These are phyloP conservation scores for Canavalia ensiformis DNA, from an alignment of 306 rosid species.

Conservation along the genomic window DNA sequence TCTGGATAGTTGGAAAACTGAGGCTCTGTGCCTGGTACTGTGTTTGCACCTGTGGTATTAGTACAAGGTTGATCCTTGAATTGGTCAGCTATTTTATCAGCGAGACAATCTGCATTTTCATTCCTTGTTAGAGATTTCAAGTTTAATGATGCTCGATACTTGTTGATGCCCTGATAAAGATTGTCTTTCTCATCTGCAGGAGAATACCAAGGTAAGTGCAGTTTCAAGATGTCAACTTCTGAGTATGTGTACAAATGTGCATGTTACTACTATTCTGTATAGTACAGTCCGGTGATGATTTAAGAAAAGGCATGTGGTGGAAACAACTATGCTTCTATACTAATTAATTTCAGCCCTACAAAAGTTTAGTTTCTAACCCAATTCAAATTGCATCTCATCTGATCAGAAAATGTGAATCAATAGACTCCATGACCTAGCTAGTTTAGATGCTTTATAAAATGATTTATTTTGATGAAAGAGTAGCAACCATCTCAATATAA, in stretches of 20 bases:
- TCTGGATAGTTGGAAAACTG: constrained; percentile 74
- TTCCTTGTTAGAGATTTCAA: constrained; percentile 64
- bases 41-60: constrained; percentile 90
- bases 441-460: neutral
- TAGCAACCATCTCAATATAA: neutral
- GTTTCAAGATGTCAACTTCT: constrained; percentile 16
- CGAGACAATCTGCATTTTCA: constrained; percentile 83
- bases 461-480: neutral
- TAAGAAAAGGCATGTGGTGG: too few species aligned
- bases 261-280: neutral
- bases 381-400: neutral
- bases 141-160: constrained; percentile 69
- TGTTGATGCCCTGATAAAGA: constrained; percentile 79
- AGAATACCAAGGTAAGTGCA: constrained; percentile 36
- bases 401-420: neutral
- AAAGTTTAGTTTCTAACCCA: neutral
- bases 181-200: constrained; percentile 70
- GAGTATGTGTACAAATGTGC: neutral
- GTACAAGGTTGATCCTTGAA: constrained; percentile 86
- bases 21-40: constrained; percentile 90
- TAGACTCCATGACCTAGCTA: neutral
- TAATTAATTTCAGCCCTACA: constrained; percentile 12
- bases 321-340: neutral
- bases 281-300: too few species aligned
- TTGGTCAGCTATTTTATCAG: constrained; percentile 78